Percentiles rank a stretch among this genome's conserved stretches.
phyloP scores from a whole-genome alignment of 2,329 filamentous ascomycete species.

The Aureobasidium sp. region DNA sequence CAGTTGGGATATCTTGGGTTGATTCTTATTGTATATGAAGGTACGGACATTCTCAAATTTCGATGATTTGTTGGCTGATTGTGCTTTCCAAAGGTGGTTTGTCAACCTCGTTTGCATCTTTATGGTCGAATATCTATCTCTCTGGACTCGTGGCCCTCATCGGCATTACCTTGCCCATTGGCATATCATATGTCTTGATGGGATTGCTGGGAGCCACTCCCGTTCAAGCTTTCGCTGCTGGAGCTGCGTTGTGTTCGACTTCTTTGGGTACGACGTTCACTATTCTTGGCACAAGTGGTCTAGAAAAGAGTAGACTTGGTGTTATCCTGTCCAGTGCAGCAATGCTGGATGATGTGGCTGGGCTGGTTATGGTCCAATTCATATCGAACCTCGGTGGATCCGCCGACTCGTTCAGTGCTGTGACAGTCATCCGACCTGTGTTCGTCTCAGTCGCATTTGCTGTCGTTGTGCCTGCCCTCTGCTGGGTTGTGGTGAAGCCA shows the following conservation, averaged over 20 bases:
- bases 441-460: slow-evolving; percentile 46
- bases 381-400: slow-evolving; percentile 54
- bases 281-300: slow-evolving; percentile 51
- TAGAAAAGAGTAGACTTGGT: slow-evolving; percentile 47
- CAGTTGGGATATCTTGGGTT: slow-evolving; percentile 65
- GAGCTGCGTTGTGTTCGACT: slow-evolving; percentile 65
- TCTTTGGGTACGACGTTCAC: slow-evolving; percentile 64
- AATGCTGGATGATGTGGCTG: slow-evolving; percentile 75
- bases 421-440: slow-evolving; percentile 42
- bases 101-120: slow-evolving; percentile 42
- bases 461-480: slow-evolving; percentile 37
- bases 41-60: slow-evolving; percentile 27
- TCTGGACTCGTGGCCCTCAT: slow-evolving; percentile 56
- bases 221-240: slow-evolving; percentile 61
- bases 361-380: slow-evolving; percentile 67
- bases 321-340: slow-evolving; percentile 62
- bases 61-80: slow-evolving; percentile 11
- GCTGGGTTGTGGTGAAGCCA: slow-evolving; percentile 38
- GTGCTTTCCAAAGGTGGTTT: slow-evolving; percentile 43
- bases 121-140: slow-evolving; percentile 53
- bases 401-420: slow-evolving; percentile 25
- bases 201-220: slow-evolving; percentile 41
- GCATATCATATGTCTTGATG: slow-evolving; percentile 53
- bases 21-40: slow-evolving; percentile 63
- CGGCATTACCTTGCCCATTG: slow-evolving; percentile 56